Base-by-base conservation (phyloP, 2,329 filamentous ascomycete species). In the Herpotrichia juniperi region DNA sequence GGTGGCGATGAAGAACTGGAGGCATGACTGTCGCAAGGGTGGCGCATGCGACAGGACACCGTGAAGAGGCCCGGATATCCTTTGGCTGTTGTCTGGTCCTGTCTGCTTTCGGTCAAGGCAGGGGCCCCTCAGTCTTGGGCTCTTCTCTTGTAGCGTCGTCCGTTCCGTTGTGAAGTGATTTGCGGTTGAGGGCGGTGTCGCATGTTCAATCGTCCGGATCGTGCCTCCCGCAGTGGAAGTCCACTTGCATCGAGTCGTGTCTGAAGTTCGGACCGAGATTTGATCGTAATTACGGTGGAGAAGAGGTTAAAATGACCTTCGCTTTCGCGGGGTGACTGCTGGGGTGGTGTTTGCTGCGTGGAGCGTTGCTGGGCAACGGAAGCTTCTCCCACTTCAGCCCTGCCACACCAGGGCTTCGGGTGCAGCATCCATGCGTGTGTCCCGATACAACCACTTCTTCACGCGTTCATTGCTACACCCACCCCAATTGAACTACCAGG, bases 381-480 rank as follows among this genome's bases (percentile, higher is more conserved):
- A 6, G 5, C 37, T 8, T 8, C 3, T 49, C 45, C 39, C 55
- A 53, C 40, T 44, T 31, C 45, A 25, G 22, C 50, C 48, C 51
- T 46, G 43, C 43, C 17, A 44, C n/a, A n/a, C n/a, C n/a, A n/a
- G n/a, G n/a, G n/a, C 49, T 46, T n/a, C 53, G 49, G 47, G 42
- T 51, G 49, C 51, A 46, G 51, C 49, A 62, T 58, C 56, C 58
- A 39, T 25, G 19, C 28, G 61, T 62, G 66, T 57, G 46, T 64
- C 59, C 66, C 62, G 59, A 62, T 65, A 58, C 61, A 48, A 37
- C 57, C 34, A 54, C 19, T 50, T 40, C n/a, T 16, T 10, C 56
- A 63, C 66, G 64, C 62, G 62, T 67, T 61, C 42, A 44, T 54
- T 56, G 50, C 49, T 51, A 48, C 56, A 53, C 49, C 48, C 24